These are phyloP conservation scores for Mycena filopes DNA, from an alignment of 768 basidiomycete species.

Conservation along the genomic window DNA sequence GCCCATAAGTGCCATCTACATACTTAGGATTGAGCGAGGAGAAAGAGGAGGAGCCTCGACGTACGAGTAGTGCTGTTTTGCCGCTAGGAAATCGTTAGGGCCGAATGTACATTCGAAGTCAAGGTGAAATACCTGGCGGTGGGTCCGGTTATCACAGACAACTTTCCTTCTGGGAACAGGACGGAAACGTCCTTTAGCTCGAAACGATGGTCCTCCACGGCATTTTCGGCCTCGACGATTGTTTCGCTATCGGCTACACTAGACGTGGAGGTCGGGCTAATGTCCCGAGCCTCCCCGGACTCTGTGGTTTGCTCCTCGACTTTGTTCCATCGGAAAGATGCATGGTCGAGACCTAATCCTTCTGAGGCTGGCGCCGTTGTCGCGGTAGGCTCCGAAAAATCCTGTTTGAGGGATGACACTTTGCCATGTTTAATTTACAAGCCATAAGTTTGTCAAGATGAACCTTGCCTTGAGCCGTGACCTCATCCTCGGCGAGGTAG, in stretches of 20 bases:
- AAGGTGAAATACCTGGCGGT: slow-evolving; percentile 57
- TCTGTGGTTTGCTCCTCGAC: slow-evolving; percentile 36
- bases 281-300: background rate
- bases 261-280: background rate
- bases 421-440: slow-evolving; percentile 49
- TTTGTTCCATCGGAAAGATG: slow-evolving; percentile 72
- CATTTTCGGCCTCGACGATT: background rate
- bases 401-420: slow-evolving; percentile 71
- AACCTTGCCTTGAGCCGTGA: slow-evolving; percentile 37
- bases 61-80: slow-evolving; percentile 80
- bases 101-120: background rate
- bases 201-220: slow-evolving; percentile 60
- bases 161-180: slow-evolving; percentile 74
- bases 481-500: slow-evolving; percentile 79
- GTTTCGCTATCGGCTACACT: background rate
- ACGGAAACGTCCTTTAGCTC: slow-evolving; percentile 75
- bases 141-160: slow-evolving; percentile 81
- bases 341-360: slow-evolving; percentile 67
- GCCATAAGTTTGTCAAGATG: too few relatives aligned
- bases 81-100: slow-evolving; percentile 53
- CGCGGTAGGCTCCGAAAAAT: slow-evolving; percentile 33
- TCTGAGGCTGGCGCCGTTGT: slow-evolving; percentile 45
- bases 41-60: slow-evolving; percentile 23
- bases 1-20: slow-evolving; percentile 75
- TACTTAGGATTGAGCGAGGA: background rate